Conservation (phyloP, 2,329 filamentous ascomycete species). For the Talaromyces sp. region DNA sequence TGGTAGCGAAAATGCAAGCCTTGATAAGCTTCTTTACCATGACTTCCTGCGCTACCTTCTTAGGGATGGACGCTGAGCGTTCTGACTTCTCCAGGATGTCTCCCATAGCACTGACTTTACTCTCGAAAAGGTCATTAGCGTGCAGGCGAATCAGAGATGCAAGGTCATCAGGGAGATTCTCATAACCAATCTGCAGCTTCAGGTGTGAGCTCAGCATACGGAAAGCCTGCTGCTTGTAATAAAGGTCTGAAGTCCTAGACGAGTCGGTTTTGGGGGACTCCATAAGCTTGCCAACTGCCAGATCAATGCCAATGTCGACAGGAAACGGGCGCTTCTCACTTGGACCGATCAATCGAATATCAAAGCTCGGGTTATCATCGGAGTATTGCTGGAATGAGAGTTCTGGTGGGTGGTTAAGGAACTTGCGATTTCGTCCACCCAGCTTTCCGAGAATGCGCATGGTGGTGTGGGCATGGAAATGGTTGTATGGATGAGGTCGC, state of each 20-base stretch:
- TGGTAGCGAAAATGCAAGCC: conserved; percentile 81
- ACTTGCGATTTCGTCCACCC: conserved; percentile 91
- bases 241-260: conserved; percentile 68
- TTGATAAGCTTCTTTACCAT: conserved; percentile 85
- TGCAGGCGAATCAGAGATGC: conserved; percentile 82
- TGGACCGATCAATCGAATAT: conserved; percentile 85
- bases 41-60: conserved; percentile 82
- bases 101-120: conserved; percentile 71
- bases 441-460: conserved; percentile 97
- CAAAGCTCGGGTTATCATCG: conserved; percentile 85
- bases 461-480: conserved; percentile 96
- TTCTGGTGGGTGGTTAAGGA: conserved; percentile 85
- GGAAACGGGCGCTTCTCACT: conserved; percentile 88
- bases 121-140: conserved; percentile 78
- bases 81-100: conserved; percentile 73
- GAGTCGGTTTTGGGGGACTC: conserved; percentile 69
- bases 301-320: conserved; percentile 80
- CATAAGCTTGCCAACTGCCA: conserved; percentile 84
- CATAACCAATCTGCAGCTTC: conserved; percentile 85
- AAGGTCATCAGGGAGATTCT: conserved; percentile 87
- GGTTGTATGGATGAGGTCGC: conserved; percentile 89
- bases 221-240: conserved; percentile 92
- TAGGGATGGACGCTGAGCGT: conserved; percentile 78
- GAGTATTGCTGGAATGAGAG: conserved; percentile 81
- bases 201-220: conserved; percentile 84